phyloP scores from a whole-genome alignment of 2,329 filamentous ascomycete species.

The Arthroderma sp. region DNA sequence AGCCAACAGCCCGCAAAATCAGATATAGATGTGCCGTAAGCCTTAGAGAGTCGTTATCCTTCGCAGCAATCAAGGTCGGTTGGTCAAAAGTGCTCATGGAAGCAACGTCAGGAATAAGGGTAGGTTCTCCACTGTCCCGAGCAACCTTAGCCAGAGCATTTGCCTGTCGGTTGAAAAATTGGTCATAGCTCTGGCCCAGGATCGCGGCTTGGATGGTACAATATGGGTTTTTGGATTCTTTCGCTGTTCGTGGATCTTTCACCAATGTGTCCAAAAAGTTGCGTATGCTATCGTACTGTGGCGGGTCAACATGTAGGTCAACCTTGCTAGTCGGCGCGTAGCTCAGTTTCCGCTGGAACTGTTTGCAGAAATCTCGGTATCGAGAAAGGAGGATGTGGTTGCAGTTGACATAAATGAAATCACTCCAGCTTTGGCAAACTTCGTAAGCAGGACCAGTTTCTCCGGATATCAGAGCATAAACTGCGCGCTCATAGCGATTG shows the following conservation, averaged over 20 bases:
- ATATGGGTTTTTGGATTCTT: slow-evolving; percentile 34
- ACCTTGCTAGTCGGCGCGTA: slow-evolving; percentile 43
- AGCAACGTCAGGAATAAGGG: slow-evolving; percentile 29
- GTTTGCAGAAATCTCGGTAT: slow-evolving; percentile 56
- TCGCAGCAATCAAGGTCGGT: slow-evolving; percentile 27
- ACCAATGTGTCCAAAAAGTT: slow-evolving; percentile 29
- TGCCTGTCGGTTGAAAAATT: slow-evolving; percentile 32
- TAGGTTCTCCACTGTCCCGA: slow-evolving; percentile 19
- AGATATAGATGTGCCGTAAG: slow-evolving; percentile 57
- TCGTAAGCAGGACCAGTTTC: slow-evolving; percentile 66
- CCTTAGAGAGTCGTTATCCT: slow-evolving; percentile 50
- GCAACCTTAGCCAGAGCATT: slow-evolving; percentile 30
- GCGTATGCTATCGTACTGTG: slow-evolving; percentile 27
- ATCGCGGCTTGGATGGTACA: slow-evolving; percentile 35
- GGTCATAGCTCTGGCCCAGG: slow-evolving; percentile 31
- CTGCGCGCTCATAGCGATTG: slow-evolving; percentile 72
- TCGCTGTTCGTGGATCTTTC: slow-evolving; percentile 26
- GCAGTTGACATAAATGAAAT: slow-evolving; percentile 75
- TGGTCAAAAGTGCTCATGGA: slow-evolving; percentile 40
- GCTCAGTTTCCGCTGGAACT: slow-evolving; percentile 38
- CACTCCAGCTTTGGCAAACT: slow-evolving; percentile 70
- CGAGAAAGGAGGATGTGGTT: slow-evolving; percentile 72
- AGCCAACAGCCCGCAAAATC: slow-evolving; percentile 50
- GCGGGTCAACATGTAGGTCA: slow-evolving; percentile 46
- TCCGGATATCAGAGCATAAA: slow-evolving; percentile 81